Percentiles rank a stretch among this genome's conserved stretches.
phyloP scores from a whole-genome alignment of 371 early-diverging fungal species.

The Smittium culicis region DNA sequence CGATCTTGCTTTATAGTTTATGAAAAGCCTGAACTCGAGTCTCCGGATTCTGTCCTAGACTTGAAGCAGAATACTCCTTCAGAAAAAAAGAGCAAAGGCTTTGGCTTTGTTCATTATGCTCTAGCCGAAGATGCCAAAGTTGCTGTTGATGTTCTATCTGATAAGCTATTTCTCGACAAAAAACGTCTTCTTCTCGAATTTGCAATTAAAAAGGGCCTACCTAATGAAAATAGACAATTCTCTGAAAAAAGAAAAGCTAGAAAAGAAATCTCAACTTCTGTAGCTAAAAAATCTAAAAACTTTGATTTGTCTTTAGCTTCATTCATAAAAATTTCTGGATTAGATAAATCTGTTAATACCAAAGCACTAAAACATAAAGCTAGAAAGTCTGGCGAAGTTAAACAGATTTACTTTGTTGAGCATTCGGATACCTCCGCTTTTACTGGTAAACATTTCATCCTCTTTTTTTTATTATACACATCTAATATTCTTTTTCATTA shows the following conservation, averaged over 20 bases:
- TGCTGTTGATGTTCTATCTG: slow-evolving; percentile 56
- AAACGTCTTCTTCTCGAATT: slow-evolving; percentile 55
- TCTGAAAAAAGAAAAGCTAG: slow-evolving; percentile 3
- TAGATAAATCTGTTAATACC: slow-evolving; percentile 36
- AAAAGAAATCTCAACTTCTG: too few species aligned
- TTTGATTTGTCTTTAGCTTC: not conserved
- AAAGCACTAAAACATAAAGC: slow-evolving; percentile 54
- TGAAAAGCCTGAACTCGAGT: slow-evolving; percentile 22
- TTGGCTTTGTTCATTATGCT: slow-evolving; percentile 82
- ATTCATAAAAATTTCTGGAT: slow-evolving; percentile 14
- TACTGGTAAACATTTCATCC: too few species aligned
- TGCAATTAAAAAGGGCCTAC: slow-evolving; percentile 44
- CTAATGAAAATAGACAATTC: slow-evolving; percentile 11
- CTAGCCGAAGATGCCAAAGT: slow-evolving; percentile 72
- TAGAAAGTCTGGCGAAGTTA: slow-evolving; percentile 45
- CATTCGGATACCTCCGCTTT: too few species aligned
- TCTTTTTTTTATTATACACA: too few species aligned
- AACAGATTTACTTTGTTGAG: too few species aligned
- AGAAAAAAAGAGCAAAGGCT: slow-evolving; percentile 40
- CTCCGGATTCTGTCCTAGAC: slow-evolving; percentile 9
- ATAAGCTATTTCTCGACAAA: slow-evolving; percentile 47
- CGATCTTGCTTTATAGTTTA: slow-evolving; percentile 76
- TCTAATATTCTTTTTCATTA: too few species aligned
- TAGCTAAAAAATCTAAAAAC: too few species aligned
- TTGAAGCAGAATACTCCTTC: slow-evolving; percentile 7